Evolutionary conservation across 2,329 filamentous ascomycete genomes (phyloP).

Genomic region (Stagonosporopsis tanaceti): DNA sequence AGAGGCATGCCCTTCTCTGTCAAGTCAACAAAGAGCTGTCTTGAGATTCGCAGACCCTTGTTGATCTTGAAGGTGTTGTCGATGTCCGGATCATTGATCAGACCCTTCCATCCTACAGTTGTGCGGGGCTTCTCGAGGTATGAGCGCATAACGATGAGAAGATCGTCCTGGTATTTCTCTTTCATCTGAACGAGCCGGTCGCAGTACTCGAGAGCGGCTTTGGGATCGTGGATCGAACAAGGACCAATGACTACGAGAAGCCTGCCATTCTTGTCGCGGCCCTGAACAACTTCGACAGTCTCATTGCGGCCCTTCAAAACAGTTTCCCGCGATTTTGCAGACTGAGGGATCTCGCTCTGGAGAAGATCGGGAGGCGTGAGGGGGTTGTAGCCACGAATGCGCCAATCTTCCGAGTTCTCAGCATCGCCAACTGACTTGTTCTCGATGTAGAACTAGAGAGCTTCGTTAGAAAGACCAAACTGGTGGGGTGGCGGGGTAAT

Average conservation of each 20-base stretch:
- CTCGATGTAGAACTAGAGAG: conserved; percentile 57
- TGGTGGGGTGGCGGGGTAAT: conserved; percentile 20
- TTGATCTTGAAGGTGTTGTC: conserved; percentile 99
- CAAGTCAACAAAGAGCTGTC: conserved; percentile 92
- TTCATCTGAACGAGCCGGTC: conserved; percentile 80
- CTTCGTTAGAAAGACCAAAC: conserved; percentile 25
- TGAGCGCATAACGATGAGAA: conserved; percentile 95
- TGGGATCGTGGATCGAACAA: conserved; percentile 96
- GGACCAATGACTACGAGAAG: conserved; percentile 87
- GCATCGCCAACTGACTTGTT: conserved; percentile 60
- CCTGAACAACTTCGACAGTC: conserved; percentile 67
- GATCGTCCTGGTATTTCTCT: conserved; percentile 86
- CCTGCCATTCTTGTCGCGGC: conserved; percentile 63
- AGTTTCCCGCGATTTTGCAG: conserved; percentile 59
- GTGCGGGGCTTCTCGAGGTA: conserved; percentile 99
- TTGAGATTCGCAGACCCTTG: conserved; percentile 86
- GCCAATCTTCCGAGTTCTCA: conserved; percentile 60
- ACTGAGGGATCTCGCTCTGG: conserved; percentile 83
- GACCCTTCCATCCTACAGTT: conserved; percentile 97
- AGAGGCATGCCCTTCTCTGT: conserved; percentile 94
- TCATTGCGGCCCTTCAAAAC: conserved; percentile 68
- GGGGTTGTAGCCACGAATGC: conserved; percentile 84
- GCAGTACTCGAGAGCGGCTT: conserved; percentile 92
- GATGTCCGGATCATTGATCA: conserved; percentile 98
- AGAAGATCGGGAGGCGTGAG: conserved; percentile 92